A percentile compares a stretch with the other conserved stretches of the same genome.
phyloP scores from a whole-genome alignment of 345 rosid genomes.

The Alliaria petiolata region DNA sequence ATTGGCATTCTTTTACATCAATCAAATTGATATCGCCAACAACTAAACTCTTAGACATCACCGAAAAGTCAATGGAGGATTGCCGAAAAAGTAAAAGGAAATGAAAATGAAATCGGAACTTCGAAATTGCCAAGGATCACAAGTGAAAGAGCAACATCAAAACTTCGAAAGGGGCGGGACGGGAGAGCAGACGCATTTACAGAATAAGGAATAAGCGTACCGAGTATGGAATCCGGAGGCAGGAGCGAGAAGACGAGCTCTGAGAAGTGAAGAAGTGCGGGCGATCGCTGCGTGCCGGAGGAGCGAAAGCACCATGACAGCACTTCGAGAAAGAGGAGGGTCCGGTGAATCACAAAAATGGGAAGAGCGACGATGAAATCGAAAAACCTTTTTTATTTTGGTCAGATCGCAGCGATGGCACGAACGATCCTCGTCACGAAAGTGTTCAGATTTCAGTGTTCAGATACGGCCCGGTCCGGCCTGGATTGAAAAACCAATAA shows the following conservation, averaged over 20 bases:
- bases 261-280: slow-evolving; percentile 51
- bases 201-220: slow-evolving; percentile 33
- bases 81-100: neutral
- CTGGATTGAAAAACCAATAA: neutral
- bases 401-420: slow-evolving; percentile 34
- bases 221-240: slow-evolving; percentile 45
- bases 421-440: slow-evolving; percentile 3
- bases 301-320: slow-evolving; percentile 81
- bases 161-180: neutral
- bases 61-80: slow-evolving; percentile 25
- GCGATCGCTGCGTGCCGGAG: slow-evolving; percentile 61
- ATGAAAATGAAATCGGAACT: neutral
- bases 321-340: slow-evolving; percentile 5
- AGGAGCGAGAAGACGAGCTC: slow-evolving; percentile 63
- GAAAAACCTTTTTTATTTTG: neutral
- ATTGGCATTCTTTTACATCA: neutral
- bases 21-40: neutral
- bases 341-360: slow-evolving; percentile 5
- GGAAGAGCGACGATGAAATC: neutral
- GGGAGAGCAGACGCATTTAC: neutral
- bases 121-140: slow-evolving; percentile 3
- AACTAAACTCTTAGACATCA: neutral
- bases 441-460: neutral
- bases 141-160: neutral
- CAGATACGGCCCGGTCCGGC: slow-evolving; percentile 1